These are phyloP conservation scores for Prosopis cineraria DNA, from an alignment of 306 rosid species.

Conservation along the genomic window DNA sequence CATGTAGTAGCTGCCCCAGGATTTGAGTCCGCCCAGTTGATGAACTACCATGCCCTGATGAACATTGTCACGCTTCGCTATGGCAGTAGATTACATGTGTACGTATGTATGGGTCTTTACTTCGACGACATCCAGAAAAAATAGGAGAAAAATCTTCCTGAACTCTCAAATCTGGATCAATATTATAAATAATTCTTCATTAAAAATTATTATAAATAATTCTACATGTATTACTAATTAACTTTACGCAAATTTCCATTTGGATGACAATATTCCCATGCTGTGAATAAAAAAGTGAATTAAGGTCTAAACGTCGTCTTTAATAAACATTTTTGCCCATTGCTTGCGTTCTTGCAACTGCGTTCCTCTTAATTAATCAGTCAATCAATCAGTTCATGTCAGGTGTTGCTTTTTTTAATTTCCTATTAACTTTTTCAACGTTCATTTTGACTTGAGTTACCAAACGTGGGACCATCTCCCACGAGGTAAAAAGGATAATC, in stretches of 20 bases:
- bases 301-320: not conserved
- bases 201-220: not conserved
- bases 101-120: not conserved
- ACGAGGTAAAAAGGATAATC: conserved; percentile 32
- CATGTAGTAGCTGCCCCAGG: not conserved
- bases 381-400: not conserved
- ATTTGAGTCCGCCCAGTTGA: conserved; percentile 1
- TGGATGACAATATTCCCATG: not conserved
- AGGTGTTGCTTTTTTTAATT: not conserved
- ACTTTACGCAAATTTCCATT: not conserved
- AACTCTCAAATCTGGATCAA: not conserved
- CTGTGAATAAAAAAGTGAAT: not conserved
- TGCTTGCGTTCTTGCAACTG: not conserved
- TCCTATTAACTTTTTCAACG: not conserved
- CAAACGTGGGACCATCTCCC: conserved; percentile 30
- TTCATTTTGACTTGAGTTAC: conserved; percentile 41
- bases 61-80: not conserved
- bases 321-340: not conserved
- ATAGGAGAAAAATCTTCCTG: not conserved
- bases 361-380: not conserved
- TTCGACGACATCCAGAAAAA: too few species aligned
- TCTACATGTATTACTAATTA: not conserved
- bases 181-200: not conserved
- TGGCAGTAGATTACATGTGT: not conserved
- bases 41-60: not conserved